These are phyloP conservation scores for Ceratocystis cubensis DNA, from an alignment of 2,329 filamentous ascomycete species.

Conservation along the genomic window DNA sequence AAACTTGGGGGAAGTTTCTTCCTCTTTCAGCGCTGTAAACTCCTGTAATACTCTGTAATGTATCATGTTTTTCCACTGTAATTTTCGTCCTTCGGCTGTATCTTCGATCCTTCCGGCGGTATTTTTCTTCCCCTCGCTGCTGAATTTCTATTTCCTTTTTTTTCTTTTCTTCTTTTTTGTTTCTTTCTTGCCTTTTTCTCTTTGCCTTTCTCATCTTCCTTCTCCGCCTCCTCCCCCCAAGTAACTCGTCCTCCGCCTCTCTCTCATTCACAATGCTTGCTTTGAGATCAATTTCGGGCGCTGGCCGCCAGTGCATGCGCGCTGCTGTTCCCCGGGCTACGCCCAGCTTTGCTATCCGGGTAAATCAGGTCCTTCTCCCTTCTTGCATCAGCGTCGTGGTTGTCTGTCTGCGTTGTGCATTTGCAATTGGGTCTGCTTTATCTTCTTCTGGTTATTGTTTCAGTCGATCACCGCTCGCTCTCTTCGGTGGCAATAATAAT, in stretches of 20 bases:
- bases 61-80: not conserved
- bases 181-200: not conserved
- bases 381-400: not conserved
- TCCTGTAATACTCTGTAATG: too few relatives aligned
- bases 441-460: conserved; percentile 27
- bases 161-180: not conserved
- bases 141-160: not conserved
- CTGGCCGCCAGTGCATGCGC: conserved; percentile 67
- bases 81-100: not conserved
- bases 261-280: conserved; percentile 59
- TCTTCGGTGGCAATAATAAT: too few relatives aligned
- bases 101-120: conserved; percentile 8
- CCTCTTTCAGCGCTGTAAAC: not conserved
- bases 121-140: conserved; percentile 8
- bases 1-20: not conserved
- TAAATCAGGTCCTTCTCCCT: conserved; percentile 28
- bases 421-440: not conserved
- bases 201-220: not conserved
- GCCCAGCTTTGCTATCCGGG: conserved; percentile 41
- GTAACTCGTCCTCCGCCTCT: conserved; percentile 21
- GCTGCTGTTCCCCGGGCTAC: conserved; percentile 44
- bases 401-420: conserved; percentile 16
- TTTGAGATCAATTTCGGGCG: conserved; percentile 62
- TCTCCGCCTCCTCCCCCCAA: conserved; percentile 6
- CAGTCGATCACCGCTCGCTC: too few relatives aligned